These are phyloP conservation scores for Amauroascus niger DNA, from an alignment of 2,329 filamentous ascomycete genomes.

Conservation along the genomic window DNA sequence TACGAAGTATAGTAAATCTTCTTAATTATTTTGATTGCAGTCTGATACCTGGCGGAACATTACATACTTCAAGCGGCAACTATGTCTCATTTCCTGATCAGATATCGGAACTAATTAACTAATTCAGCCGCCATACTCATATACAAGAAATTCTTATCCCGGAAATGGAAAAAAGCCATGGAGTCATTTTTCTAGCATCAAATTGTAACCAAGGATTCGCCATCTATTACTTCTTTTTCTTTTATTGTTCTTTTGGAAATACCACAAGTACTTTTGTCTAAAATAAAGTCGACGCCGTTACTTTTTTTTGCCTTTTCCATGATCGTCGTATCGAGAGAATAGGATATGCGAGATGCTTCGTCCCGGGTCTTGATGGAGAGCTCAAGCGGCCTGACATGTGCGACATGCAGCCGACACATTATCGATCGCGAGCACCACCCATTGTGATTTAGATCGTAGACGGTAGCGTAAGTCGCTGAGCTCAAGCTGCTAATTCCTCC, in stretches of 20 bases:
- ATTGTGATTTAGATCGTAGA: background rate
- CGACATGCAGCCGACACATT: slow-evolving; percentile 10
- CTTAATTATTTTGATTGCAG: too few relatives aligned
- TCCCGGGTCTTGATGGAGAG: slow-evolving; percentile 22
- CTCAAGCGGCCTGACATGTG: slow-evolving; percentile 29
- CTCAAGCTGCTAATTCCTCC: too few relatives aligned
- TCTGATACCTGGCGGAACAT: too few relatives aligned
- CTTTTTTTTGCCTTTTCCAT: background rate
- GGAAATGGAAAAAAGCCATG: too few relatives aligned
- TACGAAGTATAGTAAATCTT: too few relatives aligned
- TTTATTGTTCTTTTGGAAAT: background rate
- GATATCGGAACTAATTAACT: too few relatives aligned
- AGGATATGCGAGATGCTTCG: background rate
- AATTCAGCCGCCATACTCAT: background rate
- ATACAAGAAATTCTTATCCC: too few relatives aligned
- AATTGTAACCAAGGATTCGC: background rate
- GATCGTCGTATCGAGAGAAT: background rate
- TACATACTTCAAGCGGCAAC: too few relatives aligned
- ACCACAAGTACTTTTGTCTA: slow-evolving; percentile 6
- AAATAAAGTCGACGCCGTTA: background rate
- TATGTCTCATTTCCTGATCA: too few relatives aligned
- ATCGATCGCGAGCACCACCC: slow-evolving; percentile 32
- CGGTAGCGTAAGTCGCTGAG: background rate
- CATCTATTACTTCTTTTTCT: background rate
- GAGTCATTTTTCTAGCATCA: background rate